Conservation (phyloP, 2,329 filamentous ascomycete genomes). For the Penicillium sp. region DNA sequence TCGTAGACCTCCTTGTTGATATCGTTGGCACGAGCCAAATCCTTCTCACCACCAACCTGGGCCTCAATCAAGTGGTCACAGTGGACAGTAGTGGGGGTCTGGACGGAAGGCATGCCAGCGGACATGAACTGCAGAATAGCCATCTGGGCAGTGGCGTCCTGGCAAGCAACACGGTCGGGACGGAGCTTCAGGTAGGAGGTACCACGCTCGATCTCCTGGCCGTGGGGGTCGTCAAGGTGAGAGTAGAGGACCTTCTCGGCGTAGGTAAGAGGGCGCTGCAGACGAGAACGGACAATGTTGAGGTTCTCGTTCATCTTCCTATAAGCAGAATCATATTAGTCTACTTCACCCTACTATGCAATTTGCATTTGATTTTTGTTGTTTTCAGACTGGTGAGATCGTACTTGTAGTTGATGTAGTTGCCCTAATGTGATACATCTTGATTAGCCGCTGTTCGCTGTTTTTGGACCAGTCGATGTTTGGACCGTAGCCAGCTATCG, state of each 20-base stretch:
- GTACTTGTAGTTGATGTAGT: conserved; percentile 94
- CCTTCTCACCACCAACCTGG: conserved; percentile 87
- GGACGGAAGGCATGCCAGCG: conserved; percentile 91
- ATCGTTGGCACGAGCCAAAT: conserved; percentile 82
- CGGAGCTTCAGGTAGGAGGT: conserved; percentile 94
- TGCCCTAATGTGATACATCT: conserved; percentile 50
- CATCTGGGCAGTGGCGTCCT: conserved; percentile 99
- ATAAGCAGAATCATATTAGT: conserved; percentile 29
- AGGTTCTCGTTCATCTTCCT: conserved; percentile 99
- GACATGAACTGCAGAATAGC: conserved; percentile 99
- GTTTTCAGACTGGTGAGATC: conserved; percentile 12
- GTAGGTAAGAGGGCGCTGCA: conserved; percentile 91
- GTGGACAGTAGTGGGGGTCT: conserved; percentile 93
- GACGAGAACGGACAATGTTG: conserved; percentile 78
- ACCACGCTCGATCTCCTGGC: conserved; percentile 94
- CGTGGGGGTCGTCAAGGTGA: conserved; percentile 94
- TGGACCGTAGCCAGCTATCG: background rate
- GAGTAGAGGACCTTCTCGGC: conserved; percentile 99
- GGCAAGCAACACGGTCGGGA: conserved; percentile 96
- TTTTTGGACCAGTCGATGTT: background rate
- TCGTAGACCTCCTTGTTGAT: conserved; percentile 99
- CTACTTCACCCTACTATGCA: background rate
- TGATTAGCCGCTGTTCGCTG: conserved; percentile 27
- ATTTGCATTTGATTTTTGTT: background rate
- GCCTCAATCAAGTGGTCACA: conserved; percentile 99